A percentile compares a stretch with the other conserved stretches of the same genome.
phyloP scores from a whole-genome alignment of 352 stramenopile genomes.

The Pythium diclinum region DNA sequence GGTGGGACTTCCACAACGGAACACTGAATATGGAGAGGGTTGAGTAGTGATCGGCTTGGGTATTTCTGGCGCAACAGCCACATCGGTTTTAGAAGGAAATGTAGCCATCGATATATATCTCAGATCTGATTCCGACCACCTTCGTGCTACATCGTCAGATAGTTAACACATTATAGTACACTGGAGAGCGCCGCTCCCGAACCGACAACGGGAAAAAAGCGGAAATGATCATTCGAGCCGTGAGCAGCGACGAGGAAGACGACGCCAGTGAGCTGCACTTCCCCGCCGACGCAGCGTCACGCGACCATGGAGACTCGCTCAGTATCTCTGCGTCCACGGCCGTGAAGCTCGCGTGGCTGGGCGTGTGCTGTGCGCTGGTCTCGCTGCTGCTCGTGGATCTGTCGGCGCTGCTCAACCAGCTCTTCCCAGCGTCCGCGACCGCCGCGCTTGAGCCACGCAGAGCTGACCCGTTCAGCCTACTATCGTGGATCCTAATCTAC shows the following conservation, averaged over 20 bases:
- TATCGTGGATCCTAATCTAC: not conserved
- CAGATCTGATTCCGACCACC: not conserved
- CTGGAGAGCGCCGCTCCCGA: not conserved
- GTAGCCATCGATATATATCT: conserved; percentile 5
- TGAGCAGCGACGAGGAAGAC: conserved; percentile 46
- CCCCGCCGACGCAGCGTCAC: not conserved
- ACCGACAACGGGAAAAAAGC: not conserved
- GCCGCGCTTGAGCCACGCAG: not conserved
- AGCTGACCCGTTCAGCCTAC: conserved; percentile 19
- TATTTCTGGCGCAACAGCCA: not conserved
- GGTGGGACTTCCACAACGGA: not conserved
- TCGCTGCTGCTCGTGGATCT: conserved; percentile 63
- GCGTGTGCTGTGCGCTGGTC: conserved; percentile 34
- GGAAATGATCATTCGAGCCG: conserved; percentile 77
- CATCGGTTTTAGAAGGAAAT: not conserved
- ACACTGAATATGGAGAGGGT: not conserved
- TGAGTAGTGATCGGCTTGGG: not conserved
- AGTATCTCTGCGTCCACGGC: conserved; percentile 8
- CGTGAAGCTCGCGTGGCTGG: conserved; percentile 47
- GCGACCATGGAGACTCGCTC: not conserved
- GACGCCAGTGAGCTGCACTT: conserved; percentile 16
- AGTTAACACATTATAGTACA: not conserved
- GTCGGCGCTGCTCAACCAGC: conserved; percentile 37
- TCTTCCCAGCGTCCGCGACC: conserved; percentile 1
- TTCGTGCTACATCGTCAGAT: conserved; percentile 5